Evolutionary conservation across 805 yeast genomes (phyloP).

Genomic region (Suhomyces sp.): DNA sequence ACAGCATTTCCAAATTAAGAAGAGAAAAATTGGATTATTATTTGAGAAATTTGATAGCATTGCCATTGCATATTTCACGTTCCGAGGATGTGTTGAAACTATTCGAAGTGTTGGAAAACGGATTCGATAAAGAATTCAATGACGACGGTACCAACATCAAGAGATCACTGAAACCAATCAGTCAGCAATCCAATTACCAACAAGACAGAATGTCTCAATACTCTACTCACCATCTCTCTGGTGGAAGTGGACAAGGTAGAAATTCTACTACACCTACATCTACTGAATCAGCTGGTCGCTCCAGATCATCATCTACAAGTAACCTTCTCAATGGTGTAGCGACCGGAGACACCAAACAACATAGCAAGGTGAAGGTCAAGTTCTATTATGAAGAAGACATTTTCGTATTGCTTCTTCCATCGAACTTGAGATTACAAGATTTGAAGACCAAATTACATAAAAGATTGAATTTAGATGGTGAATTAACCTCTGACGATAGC

Average conservation of each 20-base stretch:
- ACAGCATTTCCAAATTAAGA: conserved; percentile 55
- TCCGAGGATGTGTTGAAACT: conserved; percentile 66
- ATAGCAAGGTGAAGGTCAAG: conserved; percentile 57
- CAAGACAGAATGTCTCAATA: conserved; percentile 55
- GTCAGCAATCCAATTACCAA: conserved; percentile 44
- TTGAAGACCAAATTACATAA: conserved; percentile 51
- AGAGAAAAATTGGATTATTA: conserved; percentile 55
- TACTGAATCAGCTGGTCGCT: conserved; percentile 6
- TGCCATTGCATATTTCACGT: conserved; percentile 76
- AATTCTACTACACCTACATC: conserved; percentile 30
- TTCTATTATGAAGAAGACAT: conserved; percentile 80
- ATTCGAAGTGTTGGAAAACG: conserved; percentile 60
- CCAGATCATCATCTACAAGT: conserved; percentile 14
- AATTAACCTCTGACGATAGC: conserved; percentile 6
- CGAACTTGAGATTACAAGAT: conserved; percentile 47
- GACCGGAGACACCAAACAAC: conserved; percentile 15
- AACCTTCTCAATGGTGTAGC: conserved; percentile 2
- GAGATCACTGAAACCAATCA: conserved; percentile 36
- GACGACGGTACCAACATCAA: conserved; percentile 14
- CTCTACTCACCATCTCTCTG: conserved; percentile 30
- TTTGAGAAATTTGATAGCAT: conserved; percentile 55
- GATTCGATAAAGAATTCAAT: conserved; percentile 55
- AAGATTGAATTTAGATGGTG: conserved; percentile 43
- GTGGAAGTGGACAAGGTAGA: conserved; percentile 11
- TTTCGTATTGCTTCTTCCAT: conserved; percentile 63